Base-by-base conservation (phyloP, 140 eudicot genomes). In the Ambrosia hybrid region DNA sequence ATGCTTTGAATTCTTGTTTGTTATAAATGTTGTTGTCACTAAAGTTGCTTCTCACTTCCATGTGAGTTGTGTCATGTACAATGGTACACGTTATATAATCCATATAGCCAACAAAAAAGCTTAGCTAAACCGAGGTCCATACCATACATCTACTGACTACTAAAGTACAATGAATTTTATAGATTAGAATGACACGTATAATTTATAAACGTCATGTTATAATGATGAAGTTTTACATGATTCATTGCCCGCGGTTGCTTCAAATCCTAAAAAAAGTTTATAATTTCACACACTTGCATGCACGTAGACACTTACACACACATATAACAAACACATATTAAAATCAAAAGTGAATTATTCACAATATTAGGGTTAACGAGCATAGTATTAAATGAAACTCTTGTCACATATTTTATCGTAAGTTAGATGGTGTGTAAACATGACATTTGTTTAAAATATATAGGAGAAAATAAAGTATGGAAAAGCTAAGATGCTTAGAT, bases 51-150 rank as follows among this genome's bases (percentile, higher is more conserved):
- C 15, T 55, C 30, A 4, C 14, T 74, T 15, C 14, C 13, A 3
- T 43, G 26, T 72, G 49, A 21, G 0, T 21, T 21, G 26, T 21
- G 26, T 46, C 17, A 67, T 48, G 68, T 9, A 67, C 3, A 39
- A 17, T 55, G 26, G 59, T 65, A 14, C 73, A 55, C 56, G 21
- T 9, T 6, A 30, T 41, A 74, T 52, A 9, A 74, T 53, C 45
- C 8, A 60, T 57, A 48, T 75, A 56, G 34, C 59, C 67, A 75
- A 75, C 79, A 66, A 75, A 67, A 75, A 17, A 41, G 46, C 65
- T 63, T 55, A 55, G 26, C 56, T 21, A 21, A 21, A 21, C 26
- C 26, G 26, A 21, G 26, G 26, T 64, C 21, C 70, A n/a, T 61
- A 6, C 70, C 17, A 68, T 17, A 15, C 45, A 53, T 51, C 14